Evolutionary conservation across 2,329 filamentous ascomycete species (phyloP).

Genomic region (Plectosphaerella cucumerina): DNA sequence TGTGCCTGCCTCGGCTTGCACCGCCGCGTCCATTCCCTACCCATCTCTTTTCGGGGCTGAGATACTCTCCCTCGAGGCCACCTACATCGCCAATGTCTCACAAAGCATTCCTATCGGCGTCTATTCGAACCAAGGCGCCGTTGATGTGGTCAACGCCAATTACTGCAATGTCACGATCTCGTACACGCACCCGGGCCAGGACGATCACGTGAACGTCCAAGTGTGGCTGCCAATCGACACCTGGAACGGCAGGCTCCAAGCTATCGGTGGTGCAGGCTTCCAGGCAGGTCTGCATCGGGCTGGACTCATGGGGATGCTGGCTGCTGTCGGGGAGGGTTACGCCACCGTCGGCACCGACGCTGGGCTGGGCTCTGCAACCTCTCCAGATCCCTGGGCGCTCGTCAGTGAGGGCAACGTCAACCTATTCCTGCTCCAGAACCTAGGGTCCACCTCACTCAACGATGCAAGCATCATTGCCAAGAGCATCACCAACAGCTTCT

Average conservation of each 20-base stretch:
- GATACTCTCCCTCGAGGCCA: neutral
- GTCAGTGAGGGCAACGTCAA: conserved; percentile 9
- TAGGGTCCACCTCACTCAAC: conserved; percentile 9
- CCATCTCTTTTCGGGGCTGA: neutral
- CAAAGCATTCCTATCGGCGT: neutral
- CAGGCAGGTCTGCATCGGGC: conserved; percentile 14
- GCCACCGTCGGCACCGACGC: conserved; percentile 13
- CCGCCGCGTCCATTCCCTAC: neutral
- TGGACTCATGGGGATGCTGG: conserved; percentile 7
- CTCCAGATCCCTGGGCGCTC: conserved; percentile 13
- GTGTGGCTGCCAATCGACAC: conserved; percentile 17
- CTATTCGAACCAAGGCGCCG: neutral
- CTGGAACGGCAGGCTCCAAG: conserved; percentile 25
- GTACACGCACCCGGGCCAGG: conserved; percentile 18
- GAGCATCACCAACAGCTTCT: conserved; percentile 33
- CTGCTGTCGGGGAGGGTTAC: conserved; percentile 11
- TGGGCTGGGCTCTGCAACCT: conserved; percentile 4
- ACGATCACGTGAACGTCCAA: conserved; percentile 17
- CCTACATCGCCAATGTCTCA: neutral
- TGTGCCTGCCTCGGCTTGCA: neutral
- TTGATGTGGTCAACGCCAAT: conserved; percentile 4
- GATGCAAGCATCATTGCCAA: conserved; percentile 28
- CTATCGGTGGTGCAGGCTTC: conserved; percentile 24
- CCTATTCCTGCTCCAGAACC: conserved; percentile 4
- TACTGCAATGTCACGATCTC: conserved; percentile 18